Base-by-base conservation (phyloP, 1,284 basidiomycete species). In the Cryptococcus sp. region DNA sequence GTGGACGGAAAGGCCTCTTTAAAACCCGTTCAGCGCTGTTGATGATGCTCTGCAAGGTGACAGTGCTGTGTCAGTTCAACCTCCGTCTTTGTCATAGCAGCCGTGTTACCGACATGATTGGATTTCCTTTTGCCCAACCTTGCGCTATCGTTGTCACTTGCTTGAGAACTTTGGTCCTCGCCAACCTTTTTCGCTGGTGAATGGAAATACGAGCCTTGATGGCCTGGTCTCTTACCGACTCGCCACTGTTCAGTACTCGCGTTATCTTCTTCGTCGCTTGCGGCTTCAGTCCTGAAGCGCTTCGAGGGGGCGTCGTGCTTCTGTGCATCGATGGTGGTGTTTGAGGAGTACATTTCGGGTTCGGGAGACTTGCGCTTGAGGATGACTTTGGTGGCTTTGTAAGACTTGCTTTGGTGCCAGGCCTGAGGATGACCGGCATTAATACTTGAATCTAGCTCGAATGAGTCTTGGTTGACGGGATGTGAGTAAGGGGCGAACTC, bases 1-100 rank as follows among this genome's bases (percentile, higher is more conserved):
- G 74, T 2, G 67, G 64, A 20, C 61, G 62, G 62, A 75, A 76
- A 0, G 74, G 74, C 37, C 69, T 68, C 57, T 76, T 76, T 15
- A 76, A 62, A 1, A 73, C 65, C 19, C 63, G 61, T 23, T 64
- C 62, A 13, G 67, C 62, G 3, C 53, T 55, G 23, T 48, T 44
- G 16, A 17, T 26, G n/a, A 65, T 65, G 52, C 55, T 61, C 66
- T 70, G 29, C 6, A 34, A 34, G 3, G 29, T 34, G 8, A 13
- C 29, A 34, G 8, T 2, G 29, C 8, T 10, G 29, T 10, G 29
- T 34, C 8, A 34, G 29, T 13, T 34, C 8, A 7, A 2, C 8
- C 29, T 34, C 3, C 29, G 8, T 10, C 13, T 10, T 34, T 13
- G 29, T 4, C 29, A 10, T 34, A 34, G n/a, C n/a, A 34, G 29